These are phyloP conservation scores for Sporisorium graminicola DNA, from an alignment of 1,284 basidiomycete species.

Conservation along the genomic window DNA sequence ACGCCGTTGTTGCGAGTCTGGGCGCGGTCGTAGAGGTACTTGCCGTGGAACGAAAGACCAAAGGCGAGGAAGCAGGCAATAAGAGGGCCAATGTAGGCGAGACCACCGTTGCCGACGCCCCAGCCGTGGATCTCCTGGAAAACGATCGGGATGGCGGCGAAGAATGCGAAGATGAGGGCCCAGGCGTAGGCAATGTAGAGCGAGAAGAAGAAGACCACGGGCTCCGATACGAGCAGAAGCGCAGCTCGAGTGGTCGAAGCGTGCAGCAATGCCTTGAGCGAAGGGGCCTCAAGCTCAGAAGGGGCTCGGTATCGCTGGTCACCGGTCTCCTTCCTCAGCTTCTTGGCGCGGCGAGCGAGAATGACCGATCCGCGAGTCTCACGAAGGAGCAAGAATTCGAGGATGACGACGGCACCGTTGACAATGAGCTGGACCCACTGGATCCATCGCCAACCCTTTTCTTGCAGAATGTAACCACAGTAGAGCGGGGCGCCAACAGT, in stretches of 20 bases:
- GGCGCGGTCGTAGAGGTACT: conserved; percentile 55
- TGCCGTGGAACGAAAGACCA: conserved; percentile 59
- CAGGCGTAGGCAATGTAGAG: conserved; percentile 67
- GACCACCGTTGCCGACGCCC: conserved; percentile 66
- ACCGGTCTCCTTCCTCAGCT: conserved; percentile 67
- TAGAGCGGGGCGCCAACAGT: conserved; percentile 63
- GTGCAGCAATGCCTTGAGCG: conserved; percentile 64
- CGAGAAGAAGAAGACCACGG: conserved; percentile 67
- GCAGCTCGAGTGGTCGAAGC: conserved; percentile 66
- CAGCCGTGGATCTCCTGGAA: conserved; percentile 69
- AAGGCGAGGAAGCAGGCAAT: conserved; percentile 67
- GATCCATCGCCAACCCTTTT: conserved; percentile 69
- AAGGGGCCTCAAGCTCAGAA: conserved; percentile 67
- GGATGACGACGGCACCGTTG: conserved; percentile 63
- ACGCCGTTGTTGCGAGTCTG: conserved; percentile 52
- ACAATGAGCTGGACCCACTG: conserved; percentile 67
- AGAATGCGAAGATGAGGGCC: conserved; percentile 66
- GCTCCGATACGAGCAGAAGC: conserved; percentile 66
- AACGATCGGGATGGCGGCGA: conserved; percentile 67
- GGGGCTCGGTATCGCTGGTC: conserved; percentile 66
- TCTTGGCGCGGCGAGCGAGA: conserved; percentile 62
- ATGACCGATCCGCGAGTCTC: conserved; percentile 70
- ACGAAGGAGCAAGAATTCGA: conserved; percentile 66
- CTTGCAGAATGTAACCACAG: conserved; percentile 65
- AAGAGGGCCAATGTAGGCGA: conserved; percentile 67